Evolutionary conservation across 2,329 filamentous ascomycete species (phyloP).

Genomic region (Chaetomiaceae sp.): DNA sequence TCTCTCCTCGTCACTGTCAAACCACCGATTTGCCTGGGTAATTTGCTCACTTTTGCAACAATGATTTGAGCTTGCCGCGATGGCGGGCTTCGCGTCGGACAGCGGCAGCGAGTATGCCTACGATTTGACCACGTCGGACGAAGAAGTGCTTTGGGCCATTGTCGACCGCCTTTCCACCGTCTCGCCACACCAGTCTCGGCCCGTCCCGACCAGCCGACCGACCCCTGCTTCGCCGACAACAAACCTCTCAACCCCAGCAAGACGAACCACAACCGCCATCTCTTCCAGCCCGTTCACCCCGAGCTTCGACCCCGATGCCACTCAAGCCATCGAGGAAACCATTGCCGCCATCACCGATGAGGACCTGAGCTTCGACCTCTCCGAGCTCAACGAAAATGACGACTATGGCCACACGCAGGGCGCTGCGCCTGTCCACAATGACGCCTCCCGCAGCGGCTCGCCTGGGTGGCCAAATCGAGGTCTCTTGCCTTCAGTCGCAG

Average conservation of each 20-base stretch:
- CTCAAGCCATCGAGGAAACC: constrained; percentile 10
- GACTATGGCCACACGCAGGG: constrained; percentile 1
- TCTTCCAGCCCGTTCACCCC: background rate
- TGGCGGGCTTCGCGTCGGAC: constrained; percentile 19
- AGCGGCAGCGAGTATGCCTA: constrained; percentile 42
- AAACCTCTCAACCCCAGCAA: background rate
- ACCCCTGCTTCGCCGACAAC: background rate
- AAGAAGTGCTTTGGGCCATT: constrained; percentile 36
- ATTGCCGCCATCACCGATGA: constrained; percentile 20
- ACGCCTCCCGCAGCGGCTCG: background rate
- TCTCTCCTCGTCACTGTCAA: too few relatives aligned
- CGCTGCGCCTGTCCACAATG: background rate
- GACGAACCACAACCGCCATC: background rate
- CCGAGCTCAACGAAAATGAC: constrained; percentile 17
- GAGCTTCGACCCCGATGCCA: background rate
- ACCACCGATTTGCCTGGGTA: too few relatives aligned
- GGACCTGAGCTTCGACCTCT: constrained; percentile 24
- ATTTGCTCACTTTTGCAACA: background rate
- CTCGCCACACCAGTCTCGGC: constrained; percentile 5
- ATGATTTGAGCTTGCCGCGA: constrained; percentile 8
- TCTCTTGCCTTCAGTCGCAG: constrained; percentile 13
- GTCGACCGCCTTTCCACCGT: constrained; percentile 18
- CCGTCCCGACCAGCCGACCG: background rate
- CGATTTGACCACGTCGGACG: constrained; percentile 45
- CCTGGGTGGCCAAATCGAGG: background rate